phyloP scores from a whole-genome alignment of 2,329 filamentous ascomycete genomes.

The Monilinia laxa region DNA sequence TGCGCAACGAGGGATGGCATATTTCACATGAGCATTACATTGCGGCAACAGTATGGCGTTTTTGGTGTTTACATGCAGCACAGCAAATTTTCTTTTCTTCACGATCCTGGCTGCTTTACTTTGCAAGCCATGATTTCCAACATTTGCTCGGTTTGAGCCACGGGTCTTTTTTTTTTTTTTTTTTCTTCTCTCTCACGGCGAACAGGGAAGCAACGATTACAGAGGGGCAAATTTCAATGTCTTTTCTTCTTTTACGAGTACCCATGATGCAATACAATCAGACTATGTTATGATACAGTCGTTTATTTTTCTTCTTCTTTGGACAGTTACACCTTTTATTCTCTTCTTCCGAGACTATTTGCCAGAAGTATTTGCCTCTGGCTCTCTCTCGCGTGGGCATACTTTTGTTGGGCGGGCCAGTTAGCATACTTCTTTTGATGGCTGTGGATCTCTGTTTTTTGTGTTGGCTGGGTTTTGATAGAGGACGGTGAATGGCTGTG shows the following conservation, averaged over 20 bases:
- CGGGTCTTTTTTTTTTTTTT: not conserved
- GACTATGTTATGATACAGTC: slow-evolving; percentile 9
- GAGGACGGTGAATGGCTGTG: not conserved
- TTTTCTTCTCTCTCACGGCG: slow-evolving; percentile 7
- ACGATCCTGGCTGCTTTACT: slow-evolving; percentile 8
- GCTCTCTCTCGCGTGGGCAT: not conserved
- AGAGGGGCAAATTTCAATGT: not conserved
- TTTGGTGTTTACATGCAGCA: slow-evolving; percentile 10
- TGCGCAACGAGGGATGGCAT: slow-evolving; percentile 18
- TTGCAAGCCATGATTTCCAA: slow-evolving; percentile 6
- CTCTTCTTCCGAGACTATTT: not conserved
- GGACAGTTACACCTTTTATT: slow-evolving; percentile 13
- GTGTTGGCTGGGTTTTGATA: not conserved
- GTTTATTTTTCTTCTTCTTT: slow-evolving; percentile 5
- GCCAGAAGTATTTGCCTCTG: not conserved
- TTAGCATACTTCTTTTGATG: not conserved
- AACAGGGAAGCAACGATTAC: slow-evolving; percentile 3
- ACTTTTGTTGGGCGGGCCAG: slow-evolving; percentile 1
- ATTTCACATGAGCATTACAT: slow-evolving; percentile 19
- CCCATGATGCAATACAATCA: slow-evolving; percentile 11
- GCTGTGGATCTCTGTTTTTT: not conserved
- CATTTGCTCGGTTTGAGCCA: slow-evolving; percentile 12
- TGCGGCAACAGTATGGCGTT: slow-evolving; percentile 22
- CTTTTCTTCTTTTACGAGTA: slow-evolving; percentile 17
- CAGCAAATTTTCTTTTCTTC: slow-evolving; percentile 12